Conservation (phyloP, 2,329 filamentous ascomycete genomes). For the Pleurostoma richardsiae region DNA sequence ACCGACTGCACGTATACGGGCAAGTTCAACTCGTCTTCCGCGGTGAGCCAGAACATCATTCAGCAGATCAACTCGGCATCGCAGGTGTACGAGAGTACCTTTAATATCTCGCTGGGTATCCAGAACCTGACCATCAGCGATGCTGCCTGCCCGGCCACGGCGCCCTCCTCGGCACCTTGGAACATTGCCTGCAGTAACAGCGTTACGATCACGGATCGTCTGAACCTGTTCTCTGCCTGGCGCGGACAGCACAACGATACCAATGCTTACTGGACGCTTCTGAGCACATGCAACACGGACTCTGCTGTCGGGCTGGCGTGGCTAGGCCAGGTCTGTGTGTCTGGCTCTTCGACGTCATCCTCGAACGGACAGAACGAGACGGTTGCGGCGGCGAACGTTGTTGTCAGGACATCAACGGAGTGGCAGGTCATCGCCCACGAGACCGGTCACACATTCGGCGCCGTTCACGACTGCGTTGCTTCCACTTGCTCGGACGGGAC, state of each 20-base stretch:
- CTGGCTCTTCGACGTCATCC: slow-evolving; percentile 49
- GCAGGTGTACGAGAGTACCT: slow-evolving; percentile 79
- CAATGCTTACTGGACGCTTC: slow-evolving; percentile 90
- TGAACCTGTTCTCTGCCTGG: slow-evolving; percentile 88
- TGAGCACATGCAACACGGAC: slow-evolving; percentile 76
- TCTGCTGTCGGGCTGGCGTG: slow-evolving; percentile 88
- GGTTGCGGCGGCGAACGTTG: slow-evolving; percentile 82
- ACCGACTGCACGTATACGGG: slow-evolving; percentile 87
- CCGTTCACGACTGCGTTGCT: slow-evolving; percentile 83
- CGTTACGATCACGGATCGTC: slow-evolving; percentile 65
- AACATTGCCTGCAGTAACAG: slow-evolving; percentile 68
- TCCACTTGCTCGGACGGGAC: slow-evolving; percentile 61
- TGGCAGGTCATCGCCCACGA: slow-evolving; percentile 98
- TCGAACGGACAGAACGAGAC: slow-evolving; percentile 56
- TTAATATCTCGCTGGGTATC: slow-evolving; percentile 91
- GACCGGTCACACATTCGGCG: slow-evolving; percentile 89
- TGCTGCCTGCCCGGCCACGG: slow-evolving; percentile 65
- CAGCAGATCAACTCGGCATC: slow-evolving; percentile 81
- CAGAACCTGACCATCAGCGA: slow-evolving; percentile 78
- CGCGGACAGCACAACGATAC: slow-evolving; percentile 69
- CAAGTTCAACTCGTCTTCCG: slow-evolving; percentile 60
- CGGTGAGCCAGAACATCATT: slow-evolving; percentile 73
- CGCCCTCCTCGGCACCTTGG: slow-evolving; percentile 69
- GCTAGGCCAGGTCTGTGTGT: slow-evolving; percentile 79
- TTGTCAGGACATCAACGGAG: slow-evolving; percentile 75